Evolutionary conservation across 768 basidiomycete species (phyloP), one percentile per base, ranked within the genome.

Genomic region (Lactarius akahatsu): DNA sequence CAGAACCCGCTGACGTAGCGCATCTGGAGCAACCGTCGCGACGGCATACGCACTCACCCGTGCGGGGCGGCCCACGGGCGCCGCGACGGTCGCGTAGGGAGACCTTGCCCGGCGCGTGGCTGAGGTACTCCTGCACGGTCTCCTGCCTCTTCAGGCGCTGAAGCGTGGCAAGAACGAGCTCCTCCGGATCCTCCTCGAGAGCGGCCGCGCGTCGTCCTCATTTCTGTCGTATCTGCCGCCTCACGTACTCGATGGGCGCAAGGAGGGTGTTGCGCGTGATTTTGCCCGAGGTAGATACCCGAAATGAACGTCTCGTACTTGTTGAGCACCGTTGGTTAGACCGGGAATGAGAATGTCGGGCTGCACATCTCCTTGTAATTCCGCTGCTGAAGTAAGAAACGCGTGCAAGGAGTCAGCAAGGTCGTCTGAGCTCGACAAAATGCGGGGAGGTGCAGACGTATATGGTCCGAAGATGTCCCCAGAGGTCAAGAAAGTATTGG

Each of bases 241-340:
- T 90, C 90, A 92, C 20, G 90, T 88, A 61, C 82, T 84, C 75
- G 4, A 30, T 30, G 30, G 5, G 30, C 4, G 30, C 30, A 30
- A 30, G 30, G 30, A 30, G 30, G 30, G 30, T 30, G 30, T 30
- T 30, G 30, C 4, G 30, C 30, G 30, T 30, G 30, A 30, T 30
- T 30, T 30, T 30, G 4, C 30, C 4, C n/a, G 30, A 30, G 30
- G 30, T 30, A 30, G 30, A 30, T 30, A 30, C 97, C 97, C 2
- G 94, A 97, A 71, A 99, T 90, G 79, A 97, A 94, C 80, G 98
- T 98, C 78, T 99, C 96, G 75, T 94, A 98, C 28, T 87, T 86
- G 71, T 89, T 89, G 28, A 98, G 83, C 0, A 97, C 95, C 0
- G 92, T 94, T 75, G 98, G 96, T 72, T 97, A 94, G 34, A 98